These are phyloP conservation scores for Fusarium pseudonygamai DNA, from an alignment of 2,329 filamentous ascomycete genomes.

Conservation along the genomic window DNA sequence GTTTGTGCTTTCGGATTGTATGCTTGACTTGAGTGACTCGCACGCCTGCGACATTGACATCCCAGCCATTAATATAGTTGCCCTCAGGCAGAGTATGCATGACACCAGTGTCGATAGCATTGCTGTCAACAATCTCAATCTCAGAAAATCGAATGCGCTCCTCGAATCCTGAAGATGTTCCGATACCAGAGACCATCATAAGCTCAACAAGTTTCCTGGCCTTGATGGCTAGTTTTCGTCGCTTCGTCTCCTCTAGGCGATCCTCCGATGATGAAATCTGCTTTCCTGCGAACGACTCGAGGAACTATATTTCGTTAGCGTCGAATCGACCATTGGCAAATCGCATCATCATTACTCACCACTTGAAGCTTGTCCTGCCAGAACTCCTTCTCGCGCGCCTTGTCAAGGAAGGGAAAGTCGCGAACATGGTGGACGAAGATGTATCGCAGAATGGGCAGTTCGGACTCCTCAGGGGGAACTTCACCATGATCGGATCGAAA, in stretches of 20 bases:
- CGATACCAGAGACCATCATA: slow-evolving; percentile 99
- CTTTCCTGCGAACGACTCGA: slow-evolving; percentile 97
- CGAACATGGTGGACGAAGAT: slow-evolving; percentile 98
- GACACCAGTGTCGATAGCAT: slow-evolving; percentile 90
- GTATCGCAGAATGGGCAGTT: slow-evolving; percentile 91
- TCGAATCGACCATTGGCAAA: neutral
- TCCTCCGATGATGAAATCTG: slow-evolving; percentile 98
- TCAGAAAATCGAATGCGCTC: slow-evolving; percentile 97
- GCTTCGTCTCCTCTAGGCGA: slow-evolving; percentile 93
- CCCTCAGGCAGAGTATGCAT: slow-evolving; percentile 89
- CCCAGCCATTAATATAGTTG: slow-evolving; percentile 94
- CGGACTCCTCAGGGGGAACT: slow-evolving; percentile 90
- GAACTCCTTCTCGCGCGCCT: slow-evolving; percentile 97
- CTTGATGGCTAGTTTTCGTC: slow-evolving; percentile 90
- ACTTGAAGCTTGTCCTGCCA: slow-evolving; percentile 99
- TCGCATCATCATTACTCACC: slow-evolving; percentile 62
- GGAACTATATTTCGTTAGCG: slow-evolving; percentile 68
- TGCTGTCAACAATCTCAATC: slow-evolving; percentile 93
- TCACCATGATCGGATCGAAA: slow-evolving; percentile 94
- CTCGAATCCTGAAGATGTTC: slow-evolving; percentile 95
- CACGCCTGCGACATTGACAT: slow-evolving; percentile 90
- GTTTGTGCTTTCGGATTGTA: slow-evolving; percentile 88
- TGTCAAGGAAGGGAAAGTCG: slow-evolving; percentile 97
- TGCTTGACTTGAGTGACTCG: slow-evolving; percentile 82
- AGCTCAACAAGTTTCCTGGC: slow-evolving; percentile 95